Percentiles rank a stretch among this genome's conserved stretches.
These are phyloP conservation scores for Pythium coloratum DNA, from an alignment of 352 stramenopile species.

Conservation along the genomic window DNA sequence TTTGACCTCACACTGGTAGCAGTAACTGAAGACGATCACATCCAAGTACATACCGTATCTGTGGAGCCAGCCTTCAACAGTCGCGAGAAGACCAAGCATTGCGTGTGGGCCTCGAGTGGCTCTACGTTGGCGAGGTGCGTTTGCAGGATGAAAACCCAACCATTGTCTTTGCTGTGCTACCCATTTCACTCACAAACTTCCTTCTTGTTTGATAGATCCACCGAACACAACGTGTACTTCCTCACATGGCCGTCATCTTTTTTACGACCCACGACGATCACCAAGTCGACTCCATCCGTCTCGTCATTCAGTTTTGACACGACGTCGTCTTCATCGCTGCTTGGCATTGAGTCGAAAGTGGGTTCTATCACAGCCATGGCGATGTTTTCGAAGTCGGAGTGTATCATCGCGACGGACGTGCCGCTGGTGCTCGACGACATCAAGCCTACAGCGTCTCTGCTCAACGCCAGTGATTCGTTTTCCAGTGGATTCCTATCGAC, in stretches of 20 bases:
- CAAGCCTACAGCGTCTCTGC: not conserved
- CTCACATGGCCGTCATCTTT: slow-evolving; percentile 7
- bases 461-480: not conserved
- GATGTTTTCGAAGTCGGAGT: slow-evolving; percentile 15
- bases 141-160: too few species aligned
- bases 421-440: slow-evolving; percentile 20
- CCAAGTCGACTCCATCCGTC: not conserved
- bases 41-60: not conserved
- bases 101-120: slow-evolving; percentile 48
- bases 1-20: slow-evolving; percentile 31
- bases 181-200: not conserved
- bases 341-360: not conserved
- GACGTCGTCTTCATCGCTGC: not conserved
- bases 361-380: slow-evolving; percentile 11
- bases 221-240: slow-evolving; percentile 5
- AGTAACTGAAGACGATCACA: slow-evolving; percentile 8
- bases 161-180: not conserved
- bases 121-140: slow-evolving; percentile 42
- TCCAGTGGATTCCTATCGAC: not conserved
- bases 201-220: not conserved
- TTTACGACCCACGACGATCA: not conserved
- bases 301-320: slow-evolving; percentile 9
- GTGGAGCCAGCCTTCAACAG: not conserved
- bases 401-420: slow-evolving; percentile 14
- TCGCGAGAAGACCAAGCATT: slow-evolving; percentile 27